Evolutionary conservation across 2,329 filamentous ascomycete genomes (phyloP).

Genomic region (Phaeosphaeria sp.): DNA sequence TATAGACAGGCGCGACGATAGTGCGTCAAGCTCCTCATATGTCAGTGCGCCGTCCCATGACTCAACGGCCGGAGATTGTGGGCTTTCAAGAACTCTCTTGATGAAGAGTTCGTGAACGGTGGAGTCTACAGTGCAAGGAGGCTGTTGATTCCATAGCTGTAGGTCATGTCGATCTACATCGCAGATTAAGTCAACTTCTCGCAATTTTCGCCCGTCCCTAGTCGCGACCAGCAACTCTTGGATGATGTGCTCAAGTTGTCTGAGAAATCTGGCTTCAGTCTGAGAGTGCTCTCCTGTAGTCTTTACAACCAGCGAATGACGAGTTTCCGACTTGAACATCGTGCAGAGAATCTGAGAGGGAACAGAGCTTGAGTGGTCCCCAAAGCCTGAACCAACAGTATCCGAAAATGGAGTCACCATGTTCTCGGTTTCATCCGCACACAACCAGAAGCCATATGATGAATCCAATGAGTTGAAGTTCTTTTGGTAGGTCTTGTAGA

Average conservation of each 20-base stretch:
- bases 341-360: neutral
- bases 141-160: neutral
- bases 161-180: neutral
- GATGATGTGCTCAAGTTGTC: neutral
- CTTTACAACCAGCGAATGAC: neutral
- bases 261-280: neutral
- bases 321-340: neutral
- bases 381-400: neutral
- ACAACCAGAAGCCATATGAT: neutral
- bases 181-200: neutral
- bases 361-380: neutral
- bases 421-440: neutral
- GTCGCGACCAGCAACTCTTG: neutral
- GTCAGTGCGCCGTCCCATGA: conserved; percentile 13
- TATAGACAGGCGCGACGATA: neutral
- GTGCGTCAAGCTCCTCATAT: conserved; percentile 19
- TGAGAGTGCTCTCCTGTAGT: neutral
- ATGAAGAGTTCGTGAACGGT: neutral
- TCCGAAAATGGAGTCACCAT: neutral
- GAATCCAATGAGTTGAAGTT: neutral
- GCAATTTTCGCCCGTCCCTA: neutral
- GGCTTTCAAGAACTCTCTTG: neutral
- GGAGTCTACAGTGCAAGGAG: neutral
- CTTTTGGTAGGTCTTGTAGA: neutral
- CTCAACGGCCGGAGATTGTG: conserved; percentile 1